Base-by-base conservation (phyloP, 495 filamentous ascomycete genomes). In the Mycothermus thermophilus region DNA sequence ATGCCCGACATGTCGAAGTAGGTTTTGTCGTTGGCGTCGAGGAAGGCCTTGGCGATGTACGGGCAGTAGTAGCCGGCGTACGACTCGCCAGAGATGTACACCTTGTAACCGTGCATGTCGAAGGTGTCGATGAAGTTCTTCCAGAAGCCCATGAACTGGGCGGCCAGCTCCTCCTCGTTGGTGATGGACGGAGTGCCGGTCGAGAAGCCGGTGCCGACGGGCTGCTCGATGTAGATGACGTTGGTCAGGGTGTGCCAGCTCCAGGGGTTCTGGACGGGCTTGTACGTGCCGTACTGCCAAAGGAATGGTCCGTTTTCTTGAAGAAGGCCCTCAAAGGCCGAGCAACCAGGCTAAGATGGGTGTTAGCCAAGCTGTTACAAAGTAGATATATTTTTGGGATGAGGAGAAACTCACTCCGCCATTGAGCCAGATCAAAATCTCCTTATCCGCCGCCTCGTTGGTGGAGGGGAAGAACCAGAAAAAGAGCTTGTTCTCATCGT, bases 11-110 rank as follows among this genome's bases (percentile, higher is more conserved):
- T 50, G 44, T 84, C 64, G 50, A 73, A 83, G 47, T 83, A 77
- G 2, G 47, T 61, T 1, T 56, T 75, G 47, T 90, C 68, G 12
- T 83, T 73, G 27, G 61, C 63, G 36, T 81, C 69, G 44, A 88
- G 59, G 64, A 90, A 80, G 7, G 74, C 77, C 43, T 71, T 67
- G 1, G 80, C 75, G 31, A 92, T 77, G 47, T 88, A 92, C 0
- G 83, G 80, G 24, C 84, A 75, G 43, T 87, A 92, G 37, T 64
- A 64, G 4, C 83, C 83, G 14, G 78, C 81, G 47, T 83, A 80
- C 27, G 69, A 76, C 46, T 83, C 77, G 0, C 78, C 79, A 2
- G 77, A 67, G 33, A 83, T 66, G 43, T 77, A 85, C 1, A 82
- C 67, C 40, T 75, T 77, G 41, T 64, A 68, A 7, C 62, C 58